These are phyloP conservation scores for Trichoderma simmonsii DNA, from an alignment of 2,329 filamentous ascomycete genomes.

Conservation along the genomic window DNA sequence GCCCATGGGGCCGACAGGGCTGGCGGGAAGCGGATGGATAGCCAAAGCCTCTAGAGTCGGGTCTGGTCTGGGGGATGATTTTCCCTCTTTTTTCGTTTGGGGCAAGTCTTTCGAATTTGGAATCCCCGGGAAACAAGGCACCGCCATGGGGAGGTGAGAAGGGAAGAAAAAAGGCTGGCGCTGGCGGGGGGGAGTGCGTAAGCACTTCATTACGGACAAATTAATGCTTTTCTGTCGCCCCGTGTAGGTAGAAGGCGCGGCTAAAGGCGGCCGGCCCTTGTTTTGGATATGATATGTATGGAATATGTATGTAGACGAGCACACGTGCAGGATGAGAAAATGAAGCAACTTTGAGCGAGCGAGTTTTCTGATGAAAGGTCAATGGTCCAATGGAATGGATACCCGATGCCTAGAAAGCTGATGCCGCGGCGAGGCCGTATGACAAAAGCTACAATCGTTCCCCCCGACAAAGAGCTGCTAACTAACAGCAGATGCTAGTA, in stretches of 20 bases:
- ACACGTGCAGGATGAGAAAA: neutral
- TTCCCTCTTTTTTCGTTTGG: neutral
- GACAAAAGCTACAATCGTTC: neutral
- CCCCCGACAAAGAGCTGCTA: neutral
- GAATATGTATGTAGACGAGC: neutral
- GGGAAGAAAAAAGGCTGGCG: neutral
- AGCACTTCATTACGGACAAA: slow-evolving; percentile 7
- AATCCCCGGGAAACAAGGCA: neutral
- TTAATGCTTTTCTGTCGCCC: neutral
- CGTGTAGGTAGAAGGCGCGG: slow-evolving; percentile 7
- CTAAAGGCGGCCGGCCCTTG: neutral
- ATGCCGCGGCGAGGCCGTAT: neutral
- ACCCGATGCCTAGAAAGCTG: neutral
- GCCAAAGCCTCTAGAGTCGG: neutral
- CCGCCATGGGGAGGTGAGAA: neutral
- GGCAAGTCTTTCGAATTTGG: neutral
- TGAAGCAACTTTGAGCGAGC: neutral
- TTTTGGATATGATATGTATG: neutral
- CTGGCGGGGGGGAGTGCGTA: neutral
- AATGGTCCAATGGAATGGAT: neutral
- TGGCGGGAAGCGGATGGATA: neutral
- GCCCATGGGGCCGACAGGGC: slow-evolving; percentile 5
- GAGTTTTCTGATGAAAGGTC: neutral
- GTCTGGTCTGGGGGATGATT: neutral
- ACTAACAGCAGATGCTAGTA: neutral